phyloP scores from a whole-genome alignment of 2,329 filamentous ascomycete genomes.

The Fusarium temperatum region DNA sequence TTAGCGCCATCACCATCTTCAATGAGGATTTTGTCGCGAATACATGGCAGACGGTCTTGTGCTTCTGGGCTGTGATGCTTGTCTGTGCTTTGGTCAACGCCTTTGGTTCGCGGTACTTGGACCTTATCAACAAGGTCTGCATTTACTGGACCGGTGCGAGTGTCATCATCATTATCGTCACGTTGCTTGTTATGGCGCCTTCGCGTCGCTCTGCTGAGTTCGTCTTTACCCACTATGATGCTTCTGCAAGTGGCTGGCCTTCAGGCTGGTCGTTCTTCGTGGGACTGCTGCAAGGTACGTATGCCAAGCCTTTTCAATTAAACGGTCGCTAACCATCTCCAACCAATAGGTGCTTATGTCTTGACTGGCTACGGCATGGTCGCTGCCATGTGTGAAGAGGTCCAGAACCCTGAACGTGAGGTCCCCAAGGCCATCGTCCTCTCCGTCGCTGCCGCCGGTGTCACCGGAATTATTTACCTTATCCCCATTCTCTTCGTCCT shows the following conservation, averaged over 20 bases:
- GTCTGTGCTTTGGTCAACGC: slow-evolving; percentile 73
- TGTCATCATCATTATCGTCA: slow-evolving; percentile 76
- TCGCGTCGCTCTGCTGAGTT: slow-evolving; percentile 70
- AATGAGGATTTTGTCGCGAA: slow-evolving; percentile 67
- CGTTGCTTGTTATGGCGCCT: slow-evolving; percentile 71
- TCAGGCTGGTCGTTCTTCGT: slow-evolving; percentile 68
- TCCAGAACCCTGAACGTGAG: slow-evolving; percentile 67
- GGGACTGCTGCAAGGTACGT: slow-evolving; percentile 59
- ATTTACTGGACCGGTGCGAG: slow-evolving; percentile 78
- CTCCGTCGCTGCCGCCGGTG: slow-evolving; percentile 70
- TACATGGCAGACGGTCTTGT: slow-evolving; percentile 77
- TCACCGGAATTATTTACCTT: slow-evolving; percentile 71
- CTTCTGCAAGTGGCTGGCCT: slow-evolving; percentile 74
- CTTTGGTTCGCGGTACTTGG: slow-evolving; percentile 67
- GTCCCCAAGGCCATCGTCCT: slow-evolving; percentile 75
- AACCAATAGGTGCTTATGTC: slow-evolving; percentile 48
- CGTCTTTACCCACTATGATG: slow-evolving; percentile 75
- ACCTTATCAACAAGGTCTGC: slow-evolving; percentile 74
- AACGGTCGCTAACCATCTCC: slow-evolving; percentile 8
- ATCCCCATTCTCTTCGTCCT: slow-evolving; percentile 81
- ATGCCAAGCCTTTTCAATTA: slow-evolving; percentile 39
- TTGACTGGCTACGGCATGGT: slow-evolving; percentile 62
- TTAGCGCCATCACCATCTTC: slow-evolving; percentile 74
- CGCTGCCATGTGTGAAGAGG: slow-evolving; percentile 67
- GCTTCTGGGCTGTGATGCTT: slow-evolving; percentile 74